Evolutionary conservation across 2,329 filamentous ascomycete genomes (phyloP).

Genomic region (Orbilia javanica): DNA sequence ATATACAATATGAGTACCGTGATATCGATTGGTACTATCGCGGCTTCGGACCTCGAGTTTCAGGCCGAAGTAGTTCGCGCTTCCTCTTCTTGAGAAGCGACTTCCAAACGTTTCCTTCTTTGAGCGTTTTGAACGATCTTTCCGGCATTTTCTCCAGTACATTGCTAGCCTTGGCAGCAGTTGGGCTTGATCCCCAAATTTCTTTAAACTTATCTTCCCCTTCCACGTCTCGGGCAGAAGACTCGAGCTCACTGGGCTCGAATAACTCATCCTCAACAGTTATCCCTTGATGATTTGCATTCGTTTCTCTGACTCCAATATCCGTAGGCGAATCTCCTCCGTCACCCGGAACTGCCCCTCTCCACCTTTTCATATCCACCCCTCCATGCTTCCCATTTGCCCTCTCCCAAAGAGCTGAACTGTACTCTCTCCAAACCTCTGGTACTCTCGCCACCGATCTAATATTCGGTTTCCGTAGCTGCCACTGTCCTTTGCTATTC

Average conservation of each 20-base stretch:
- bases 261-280: not conserved
- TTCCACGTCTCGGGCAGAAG: not conserved
- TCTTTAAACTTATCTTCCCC: not conserved
- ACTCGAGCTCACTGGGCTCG: no score
- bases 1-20: constrained; percentile 14
- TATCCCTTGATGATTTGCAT: not conserved
- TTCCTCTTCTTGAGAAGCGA: constrained; percentile 42
- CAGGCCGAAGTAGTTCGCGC: constrained; percentile 27
- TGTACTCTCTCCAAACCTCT: constrained; percentile 38
- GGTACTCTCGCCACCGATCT: constrained; percentile 8
- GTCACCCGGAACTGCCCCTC: not conserved
- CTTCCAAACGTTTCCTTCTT: constrained; percentile 31
- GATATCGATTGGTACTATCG: not conserved
- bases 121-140: constrained; percentile 6
- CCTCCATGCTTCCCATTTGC: constrained; percentile 12
- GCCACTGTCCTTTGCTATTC: not conserved
- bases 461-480: not conserved
- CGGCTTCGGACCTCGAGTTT: constrained; percentile 20
- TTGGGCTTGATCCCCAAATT: no score
- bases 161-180: not conserved
- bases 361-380: constrained; percentile 29
- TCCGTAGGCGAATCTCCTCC: not conserved
- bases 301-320: not conserved
- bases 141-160: not conserved
- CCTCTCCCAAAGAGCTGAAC: constrained; percentile 17